Percentiles rank a stretch among this genome's conserved stretches.
Evolutionary conservation across 768 basidiomycete genomes (phyloP).

Genomic region (Harrya chromipes): DNA sequence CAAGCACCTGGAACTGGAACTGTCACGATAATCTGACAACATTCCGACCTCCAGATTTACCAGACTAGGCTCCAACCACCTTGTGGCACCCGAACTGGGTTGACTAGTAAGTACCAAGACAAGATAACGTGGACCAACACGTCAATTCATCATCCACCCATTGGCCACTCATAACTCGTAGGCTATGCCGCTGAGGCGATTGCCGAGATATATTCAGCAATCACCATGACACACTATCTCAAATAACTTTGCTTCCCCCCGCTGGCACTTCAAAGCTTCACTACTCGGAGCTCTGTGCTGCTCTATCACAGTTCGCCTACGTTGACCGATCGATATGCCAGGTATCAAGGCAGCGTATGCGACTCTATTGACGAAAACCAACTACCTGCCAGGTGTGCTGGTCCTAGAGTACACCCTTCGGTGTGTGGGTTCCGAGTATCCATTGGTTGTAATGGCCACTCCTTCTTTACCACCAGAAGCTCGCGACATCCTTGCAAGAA

Average conservation of each 20-base stretch:
- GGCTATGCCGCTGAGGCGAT: conserved; percentile 1
- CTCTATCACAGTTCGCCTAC: neutral
- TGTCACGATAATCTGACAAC: too few relatives aligned
- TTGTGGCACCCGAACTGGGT: too few relatives aligned
- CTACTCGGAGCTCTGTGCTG: neutral
- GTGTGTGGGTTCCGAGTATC: conserved; percentile 58
- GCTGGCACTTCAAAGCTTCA: neutral
- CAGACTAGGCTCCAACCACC: too few relatives aligned
- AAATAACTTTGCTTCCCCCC: too few relatives aligned
- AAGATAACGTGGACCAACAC: too few relatives aligned
- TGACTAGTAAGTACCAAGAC: too few relatives aligned
- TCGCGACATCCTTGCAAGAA: conserved; percentile 47
- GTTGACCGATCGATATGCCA: conserved; percentile 24
- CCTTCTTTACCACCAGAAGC: conserved; percentile 49
- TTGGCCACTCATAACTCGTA: too few relatives aligned
- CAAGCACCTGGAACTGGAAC: too few relatives aligned
- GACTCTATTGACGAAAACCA: conserved; percentile 70
- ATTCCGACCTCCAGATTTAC: too few relatives aligned
- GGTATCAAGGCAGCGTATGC: conserved; percentile 56
- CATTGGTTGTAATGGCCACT: conserved; percentile 79
- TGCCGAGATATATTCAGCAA: conserved; percentile 4
- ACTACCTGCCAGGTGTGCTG: conserved; percentile 56
- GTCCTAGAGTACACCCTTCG: conserved; percentile 52
- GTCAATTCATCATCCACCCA: too few relatives aligned
- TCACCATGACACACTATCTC: neutral